Conservation (phyloP, 78 protist species). For the Planoprotostelium fungivorum region DNA sequence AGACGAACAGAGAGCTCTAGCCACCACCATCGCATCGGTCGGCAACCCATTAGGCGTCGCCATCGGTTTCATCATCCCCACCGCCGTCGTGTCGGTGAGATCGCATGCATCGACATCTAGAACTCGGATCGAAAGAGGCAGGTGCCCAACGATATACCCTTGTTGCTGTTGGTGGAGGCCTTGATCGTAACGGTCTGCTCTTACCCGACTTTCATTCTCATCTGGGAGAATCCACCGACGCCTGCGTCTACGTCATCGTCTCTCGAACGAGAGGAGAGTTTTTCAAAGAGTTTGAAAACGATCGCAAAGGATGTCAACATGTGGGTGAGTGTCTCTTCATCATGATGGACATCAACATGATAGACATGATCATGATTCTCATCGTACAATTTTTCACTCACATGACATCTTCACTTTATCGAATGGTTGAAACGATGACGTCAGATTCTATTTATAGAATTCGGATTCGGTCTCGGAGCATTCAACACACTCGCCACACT, state of each 20-base stretch:
- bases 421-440: neutral
- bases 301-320: neutral
- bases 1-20: neutral
- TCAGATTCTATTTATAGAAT: neutral
- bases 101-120: no score
- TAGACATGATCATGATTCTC: no score
- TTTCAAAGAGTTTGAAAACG: no score
- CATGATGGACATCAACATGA: no score
- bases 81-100: neutral
- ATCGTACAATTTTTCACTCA: no score
- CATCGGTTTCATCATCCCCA: slow-evolving; percentile 6
- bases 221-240: neutral
- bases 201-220: neutral
- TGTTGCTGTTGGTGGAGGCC: neutral
- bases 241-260: neutral
- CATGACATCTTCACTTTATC: no score
- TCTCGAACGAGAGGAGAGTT: neutral
- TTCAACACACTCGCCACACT: neutral
- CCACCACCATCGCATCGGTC: slow-evolving; percentile 5
- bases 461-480: neutral
- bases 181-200: neutral
- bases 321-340: neutral
- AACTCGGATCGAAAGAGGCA: no score
- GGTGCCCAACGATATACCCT: neutral
- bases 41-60: slow-evolving; percentile 8